These are phyloP conservation scores for Stromatinia cepivora DNA, from an alignment of 2,329 filamentous ascomycete species.

Conservation along the genomic window DNA sequence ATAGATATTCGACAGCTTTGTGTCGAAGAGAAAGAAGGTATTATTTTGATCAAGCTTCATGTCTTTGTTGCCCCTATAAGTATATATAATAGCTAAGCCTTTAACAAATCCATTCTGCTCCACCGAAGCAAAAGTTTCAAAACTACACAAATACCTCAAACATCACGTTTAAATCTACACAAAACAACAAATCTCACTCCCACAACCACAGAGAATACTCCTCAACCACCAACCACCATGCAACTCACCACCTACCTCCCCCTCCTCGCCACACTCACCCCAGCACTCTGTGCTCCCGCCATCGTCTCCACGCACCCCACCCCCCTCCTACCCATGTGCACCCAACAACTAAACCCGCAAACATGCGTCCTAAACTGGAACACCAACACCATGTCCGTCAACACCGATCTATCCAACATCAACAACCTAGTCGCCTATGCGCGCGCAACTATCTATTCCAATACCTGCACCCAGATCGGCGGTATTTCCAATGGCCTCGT, in stretches of 20 bases:
- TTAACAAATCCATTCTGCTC: neutral
- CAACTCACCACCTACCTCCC: slow-evolving; percentile 17
- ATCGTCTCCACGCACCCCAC: neutral
- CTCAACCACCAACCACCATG: neutral
- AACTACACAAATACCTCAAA: neutral
- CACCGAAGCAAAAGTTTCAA: slow-evolving; percentile 3
- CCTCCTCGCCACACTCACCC: neutral
- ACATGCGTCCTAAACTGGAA: slow-evolving; percentile 12
- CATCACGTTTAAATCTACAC: neutral
- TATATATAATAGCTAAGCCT: slow-evolving; percentile 3
- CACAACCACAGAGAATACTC: neutral
- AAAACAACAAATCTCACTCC: neutral
- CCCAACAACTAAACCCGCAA: neutral
- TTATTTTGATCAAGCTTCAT: neutral
- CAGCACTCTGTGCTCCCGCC: slow-evolving; percentile 4
- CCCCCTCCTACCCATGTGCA: neutral
- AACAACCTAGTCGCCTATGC: slow-evolving; percentile 16
- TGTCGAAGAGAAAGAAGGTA: neutral
- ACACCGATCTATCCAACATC: slow-evolving; percentile 10
- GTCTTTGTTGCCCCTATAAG: neutral
- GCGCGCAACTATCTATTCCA: neutral
- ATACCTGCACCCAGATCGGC: neutral
- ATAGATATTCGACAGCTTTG: slow-evolving; percentile 1
- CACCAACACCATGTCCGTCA: slow-evolving; percentile 21
- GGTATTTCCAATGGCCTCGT: neutral